Conservation (phyloP, 2,329 filamentous ascomycete genomes). For the Pseudogymnoascus sp. region DNA sequence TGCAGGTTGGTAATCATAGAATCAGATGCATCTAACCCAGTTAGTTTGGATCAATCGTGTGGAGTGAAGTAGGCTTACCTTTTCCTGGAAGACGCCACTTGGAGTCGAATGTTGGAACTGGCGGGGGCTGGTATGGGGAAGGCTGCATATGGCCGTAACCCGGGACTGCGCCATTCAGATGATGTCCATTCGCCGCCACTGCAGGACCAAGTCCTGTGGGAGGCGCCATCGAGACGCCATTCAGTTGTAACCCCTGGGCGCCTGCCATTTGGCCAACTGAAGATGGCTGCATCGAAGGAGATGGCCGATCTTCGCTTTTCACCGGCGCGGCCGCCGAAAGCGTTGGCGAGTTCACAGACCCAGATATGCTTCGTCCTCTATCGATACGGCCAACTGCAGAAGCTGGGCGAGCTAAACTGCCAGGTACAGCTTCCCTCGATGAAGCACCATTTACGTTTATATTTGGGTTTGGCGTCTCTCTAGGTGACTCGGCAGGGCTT, state of each 20-base stretch:
- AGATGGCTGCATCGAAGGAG: conserved; percentile 22
- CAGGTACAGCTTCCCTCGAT: not conserved
- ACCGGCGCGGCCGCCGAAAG: conserved; percentile 28
- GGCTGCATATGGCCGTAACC: conserved; percentile 26
- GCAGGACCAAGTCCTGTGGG: conserved; percentile 22
- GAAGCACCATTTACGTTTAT: conserved; percentile 22
- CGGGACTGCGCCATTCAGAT: conserved; percentile 24
- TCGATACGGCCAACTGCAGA: conserved; percentile 26
- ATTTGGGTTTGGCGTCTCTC: conserved; percentile 32
- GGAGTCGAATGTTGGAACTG: conserved; percentile 35
- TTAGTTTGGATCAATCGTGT: conserved; percentile 18
- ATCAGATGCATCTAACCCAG: conserved; percentile 44
- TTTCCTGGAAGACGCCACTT: conserved; percentile 38
- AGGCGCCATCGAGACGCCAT: conserved; percentile 25
- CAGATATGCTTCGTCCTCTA: conserved; percentile 26
- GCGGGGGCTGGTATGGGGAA: conserved; percentile 23
- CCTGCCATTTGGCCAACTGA: not conserved
- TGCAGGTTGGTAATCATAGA: conserved; percentile 62
- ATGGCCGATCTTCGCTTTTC: conserved; percentile 33
- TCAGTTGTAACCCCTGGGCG: not conserved
- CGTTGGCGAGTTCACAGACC: conserved; percentile 27
- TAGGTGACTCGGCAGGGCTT: conserved; percentile 45
- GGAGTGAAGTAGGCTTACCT: conserved; percentile 32
- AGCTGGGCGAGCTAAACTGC: conserved; percentile 11
- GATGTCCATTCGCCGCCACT: conserved; percentile 18